Evolutionary conservation across 2,329 filamentous ascomycete genomes (phyloP), one percentile per base, ranked within the genome.

Genomic region (Truncatella angustata): DNA sequence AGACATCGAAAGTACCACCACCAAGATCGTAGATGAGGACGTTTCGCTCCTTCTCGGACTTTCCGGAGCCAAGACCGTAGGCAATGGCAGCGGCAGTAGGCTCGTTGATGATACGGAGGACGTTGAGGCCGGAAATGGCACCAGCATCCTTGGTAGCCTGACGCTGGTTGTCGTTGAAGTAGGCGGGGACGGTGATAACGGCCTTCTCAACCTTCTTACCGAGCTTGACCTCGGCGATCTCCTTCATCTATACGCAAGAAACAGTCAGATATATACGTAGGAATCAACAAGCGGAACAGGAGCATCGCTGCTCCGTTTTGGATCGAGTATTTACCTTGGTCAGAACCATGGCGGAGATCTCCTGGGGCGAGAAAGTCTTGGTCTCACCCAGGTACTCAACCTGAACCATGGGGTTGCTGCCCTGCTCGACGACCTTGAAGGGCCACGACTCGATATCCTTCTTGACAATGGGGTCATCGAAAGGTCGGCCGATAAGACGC

Each of bases 161-260:
- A 79, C 94, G 89, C 83, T 99, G 94, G 84, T 96, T 96, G 86
- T 99, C 94, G 84, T 97, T 97, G 90, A 99, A 99, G 85, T 99
- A 99, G 72, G 94, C 94, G 54, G 94, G 94, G 54, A 97, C 94
- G 58, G 94, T 99, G 76, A 99, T 92, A 73, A 99, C 94, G 60
- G 94, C 94, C 86, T 97, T 97, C 79, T 94, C 87, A 68, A 97
- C 92, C 82, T 94, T 96, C 88, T 95, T 96, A 76, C 91, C 94
- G 67, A 99, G 86, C 85, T 99, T 97, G 76, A 82, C 84, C 84
- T 99, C 94, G 68, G 94, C 94, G 73, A 97, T 91, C 79, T 99
- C 94, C 85, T 96, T 96, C 93, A 97, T 97, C 93, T 96, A 67
- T 64, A 63, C 46, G 51, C 37, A n/a, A n/a, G n/a, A n/a, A n/a